Percentiles rank a stretch among this genome's conserved stretches.
Conservation (phyloP, 495 filamentous ascomycete genomes). For the Penicillium nucicola region DNA sequence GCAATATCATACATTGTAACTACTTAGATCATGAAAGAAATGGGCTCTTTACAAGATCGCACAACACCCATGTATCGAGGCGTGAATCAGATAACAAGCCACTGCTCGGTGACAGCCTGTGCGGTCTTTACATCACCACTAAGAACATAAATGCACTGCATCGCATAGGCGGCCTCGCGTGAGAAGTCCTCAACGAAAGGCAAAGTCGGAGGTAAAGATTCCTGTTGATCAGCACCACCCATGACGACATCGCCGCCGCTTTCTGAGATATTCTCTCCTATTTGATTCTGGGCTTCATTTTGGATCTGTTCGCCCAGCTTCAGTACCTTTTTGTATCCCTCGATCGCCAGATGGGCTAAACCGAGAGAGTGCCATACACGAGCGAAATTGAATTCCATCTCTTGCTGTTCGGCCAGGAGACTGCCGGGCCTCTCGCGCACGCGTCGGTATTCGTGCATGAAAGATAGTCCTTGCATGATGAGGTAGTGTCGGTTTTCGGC, state of each 20-base stretch:
- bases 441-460: slow-evolving; percentile 74
- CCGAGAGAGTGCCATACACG: slow-evolving; percentile 79
- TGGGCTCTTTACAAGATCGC: too few relatives aligned
- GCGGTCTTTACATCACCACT: slow-evolving; percentile 58
- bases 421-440: slow-evolving; percentile 39
- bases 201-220: slow-evolving; percentile 9
- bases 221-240: slow-evolving; percentile 18
- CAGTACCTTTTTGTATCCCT: slow-evolving; percentile 65
- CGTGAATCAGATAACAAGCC: slow-evolving; percentile 46
- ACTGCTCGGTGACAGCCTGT: slow-evolving; percentile 55
- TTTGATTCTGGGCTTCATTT: slow-evolving; percentile 12
- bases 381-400: slow-evolving; percentile 88
- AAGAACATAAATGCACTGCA: slow-evolving; percentile 66
- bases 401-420: slow-evolving; percentile 57
- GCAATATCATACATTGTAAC: background rate
- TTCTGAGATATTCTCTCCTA: slow-evolving; percentile 7
- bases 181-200: slow-evolving; percentile 58
- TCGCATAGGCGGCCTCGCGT: slow-evolving; percentile 71
- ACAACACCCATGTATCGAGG: background rate
- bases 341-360: slow-evolving; percentile 70
- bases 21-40: too few relatives aligned
- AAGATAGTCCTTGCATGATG: slow-evolving; percentile 77
- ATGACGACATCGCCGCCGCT: slow-evolving; percentile 23
- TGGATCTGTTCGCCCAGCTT: slow-evolving; percentile 43
- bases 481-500: slow-evolving; percentile 85